These are phyloP conservation scores for Tuber umbilicatum DNA, from an alignment of 495 filamentous ascomycete genomes.

Conservation along the genomic window DNA sequence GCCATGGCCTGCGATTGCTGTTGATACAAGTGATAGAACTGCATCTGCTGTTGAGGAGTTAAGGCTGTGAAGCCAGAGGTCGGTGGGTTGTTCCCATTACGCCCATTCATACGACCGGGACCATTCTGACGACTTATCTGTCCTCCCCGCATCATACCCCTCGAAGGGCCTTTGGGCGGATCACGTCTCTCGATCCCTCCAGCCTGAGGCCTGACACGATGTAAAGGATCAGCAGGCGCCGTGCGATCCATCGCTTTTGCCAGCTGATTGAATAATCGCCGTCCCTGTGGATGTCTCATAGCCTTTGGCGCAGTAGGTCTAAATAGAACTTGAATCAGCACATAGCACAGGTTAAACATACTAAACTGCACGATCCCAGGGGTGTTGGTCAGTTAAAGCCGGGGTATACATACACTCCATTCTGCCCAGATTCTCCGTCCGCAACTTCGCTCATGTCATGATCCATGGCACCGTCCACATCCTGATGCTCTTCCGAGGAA, in stretches of 20 bases:
- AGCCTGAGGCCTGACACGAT: constrained; percentile 68
- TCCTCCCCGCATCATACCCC: constrained; percentile 47
- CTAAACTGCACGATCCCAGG: background rate
- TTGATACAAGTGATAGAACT: constrained; percentile 76
- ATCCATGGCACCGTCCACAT: constrained; percentile 45
- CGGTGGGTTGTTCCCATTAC: constrained; percentile 24
- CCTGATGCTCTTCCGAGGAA: constrained; percentile 31
- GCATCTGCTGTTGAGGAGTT: constrained; percentile 65
- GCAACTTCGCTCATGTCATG: constrained; percentile 63
- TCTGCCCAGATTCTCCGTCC: constrained; percentile 45
- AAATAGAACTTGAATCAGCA: constrained; percentile 18
- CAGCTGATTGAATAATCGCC: constrained; percentile 79
- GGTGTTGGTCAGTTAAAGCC: constrained; percentile 18
- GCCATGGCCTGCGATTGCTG: constrained; percentile 85
- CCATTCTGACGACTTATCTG: constrained; percentile 45
- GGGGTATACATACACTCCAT: constrained; percentile 61
- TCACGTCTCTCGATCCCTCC: constrained; percentile 67
- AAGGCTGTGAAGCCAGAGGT: constrained; percentile 42
- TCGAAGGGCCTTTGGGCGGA: constrained; percentile 60
- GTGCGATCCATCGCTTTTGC: constrained; percentile 77
- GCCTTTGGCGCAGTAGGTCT: constrained; percentile 93
- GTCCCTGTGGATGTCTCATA: constrained; percentile 69
- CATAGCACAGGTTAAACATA: constrained; percentile 19
- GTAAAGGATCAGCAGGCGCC: constrained; percentile 60
- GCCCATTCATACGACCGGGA: constrained; percentile 43